Base-by-base conservation (phyloP, 805 yeast genomes). In the Cyberlindnera xylosilytica region DNA sequence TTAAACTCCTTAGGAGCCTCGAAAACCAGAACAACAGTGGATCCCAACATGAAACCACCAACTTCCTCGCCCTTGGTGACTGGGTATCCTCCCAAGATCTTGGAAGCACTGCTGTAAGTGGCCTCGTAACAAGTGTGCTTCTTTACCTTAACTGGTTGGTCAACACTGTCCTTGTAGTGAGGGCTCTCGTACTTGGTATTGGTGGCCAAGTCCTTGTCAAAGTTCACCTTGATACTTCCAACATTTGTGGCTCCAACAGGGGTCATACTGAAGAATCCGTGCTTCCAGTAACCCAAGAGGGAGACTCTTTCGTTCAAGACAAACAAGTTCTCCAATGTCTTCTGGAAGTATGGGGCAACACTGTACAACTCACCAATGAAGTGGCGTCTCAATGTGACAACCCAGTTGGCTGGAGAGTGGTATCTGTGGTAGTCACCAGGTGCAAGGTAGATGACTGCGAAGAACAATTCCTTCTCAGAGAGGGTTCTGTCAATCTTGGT, bases 201-300 rank as follows among this genome's bases (percentile, higher is more conserved):
- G 12, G 99, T 93, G 29, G 83, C 76, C 57, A 93, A 75, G 57
- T 87, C 90, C 65, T 83, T 83, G 65, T 93, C 99, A 57, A 93
- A 93, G 60, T 90, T 88, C 51, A 93, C 74, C 45, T 84, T 81
- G 51, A 93, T 93, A 56, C 95, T 84, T 6, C 99, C 99, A 23
- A 93, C 99, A 65, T 93, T 93, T 3, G 99, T 93, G 19, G 99
- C 99, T 12, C 99, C 99, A 11, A 93, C 99, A 0, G 99, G 97
- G 1, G 96, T 91, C 99, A 93, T 93, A 51, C 95, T 83, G 68
- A 93, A 93, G 56, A 93, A 93, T 0, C 99, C 99, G 61, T 93
- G 76, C 60, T 85, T 87, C 99, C 99, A 93, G 57, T 87, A 81
- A 1, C 99, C 99, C 43, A 93, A 73, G 38, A 93, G 67, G 0